Conservation (phyloP, 139 green algal species). For the Gonium pectorale region DNA sequence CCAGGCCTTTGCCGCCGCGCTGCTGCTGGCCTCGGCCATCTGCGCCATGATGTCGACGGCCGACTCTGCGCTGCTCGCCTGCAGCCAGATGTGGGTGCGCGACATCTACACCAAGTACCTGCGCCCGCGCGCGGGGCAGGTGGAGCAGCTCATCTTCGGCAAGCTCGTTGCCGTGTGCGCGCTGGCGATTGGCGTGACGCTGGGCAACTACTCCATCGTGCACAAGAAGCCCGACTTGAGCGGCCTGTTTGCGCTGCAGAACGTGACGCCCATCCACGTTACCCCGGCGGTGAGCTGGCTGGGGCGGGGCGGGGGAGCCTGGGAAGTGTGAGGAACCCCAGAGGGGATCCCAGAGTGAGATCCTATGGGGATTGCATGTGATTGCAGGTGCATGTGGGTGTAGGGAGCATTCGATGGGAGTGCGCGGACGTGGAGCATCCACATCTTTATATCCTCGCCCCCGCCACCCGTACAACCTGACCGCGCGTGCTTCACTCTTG, state of each 20-base stretch:
- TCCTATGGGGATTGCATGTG: no score
- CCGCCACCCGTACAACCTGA: no score
- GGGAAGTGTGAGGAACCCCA: no score
- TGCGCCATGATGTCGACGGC: slow-evolving; percentile 71
- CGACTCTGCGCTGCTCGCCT: slow-evolving; percentile 61
- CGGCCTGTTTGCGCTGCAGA: slow-evolving; percentile 52
- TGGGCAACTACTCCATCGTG: slow-evolving; percentile 30
- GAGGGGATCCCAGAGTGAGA: no score
- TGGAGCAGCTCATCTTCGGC: slow-evolving; percentile 51
- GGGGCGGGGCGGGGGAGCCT: background rate
- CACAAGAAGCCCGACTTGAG: slow-evolving; percentile 44
- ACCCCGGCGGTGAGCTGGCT: slow-evolving; percentile 40
- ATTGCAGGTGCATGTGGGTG: no score
- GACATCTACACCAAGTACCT: slow-evolving; percentile 64
- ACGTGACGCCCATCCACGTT: slow-evolving; percentile 65
- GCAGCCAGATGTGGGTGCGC: slow-evolving; percentile 57
- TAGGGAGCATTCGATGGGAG: no score
- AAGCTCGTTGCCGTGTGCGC: slow-evolving; percentile 46
- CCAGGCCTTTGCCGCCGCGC: slow-evolving; percentile 53
- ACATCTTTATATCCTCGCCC: no score
- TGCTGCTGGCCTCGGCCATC: slow-evolving; percentile 58
- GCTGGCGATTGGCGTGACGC: slow-evolving; percentile 42
- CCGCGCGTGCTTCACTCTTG: no score
- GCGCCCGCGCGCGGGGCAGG: slow-evolving; percentile 15
- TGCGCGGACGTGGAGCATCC: no score